A percentile compares a stretch with the other conserved stretches of the same genome.
phyloP scores from a whole-genome alignment of 805 yeast genomes.

The Starmerella tilneyi region DNA sequence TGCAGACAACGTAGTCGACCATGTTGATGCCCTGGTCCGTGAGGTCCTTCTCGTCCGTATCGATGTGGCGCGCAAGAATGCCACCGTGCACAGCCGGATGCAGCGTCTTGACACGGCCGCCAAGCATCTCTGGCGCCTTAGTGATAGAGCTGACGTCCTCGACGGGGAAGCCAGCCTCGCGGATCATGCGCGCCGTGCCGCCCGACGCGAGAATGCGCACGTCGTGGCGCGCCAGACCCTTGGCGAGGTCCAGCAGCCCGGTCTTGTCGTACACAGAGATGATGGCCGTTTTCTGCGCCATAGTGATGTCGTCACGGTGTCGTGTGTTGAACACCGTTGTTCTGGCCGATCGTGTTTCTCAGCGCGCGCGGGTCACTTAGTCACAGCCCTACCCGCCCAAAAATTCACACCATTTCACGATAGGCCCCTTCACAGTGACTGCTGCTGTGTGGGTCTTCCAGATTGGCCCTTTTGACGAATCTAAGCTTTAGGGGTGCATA shows the following conservation, averaged over 20 bases:
- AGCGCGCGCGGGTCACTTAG: no score
- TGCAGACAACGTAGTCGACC: conserved; percentile 95
- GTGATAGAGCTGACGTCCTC: conserved; percentile 92
- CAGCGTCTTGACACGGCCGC: conserved; percentile 95
- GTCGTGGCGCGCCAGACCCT: conserved; percentile 78
- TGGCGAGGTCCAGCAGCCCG: conserved; percentile 89
- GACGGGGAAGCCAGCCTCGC: conserved; percentile 97
- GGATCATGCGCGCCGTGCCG: conserved; percentile 86
- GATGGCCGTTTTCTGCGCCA: conserved; percentile 64
- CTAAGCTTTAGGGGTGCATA: no score
- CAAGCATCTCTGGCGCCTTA: conserved; percentile 98
- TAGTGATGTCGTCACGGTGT: neutral
- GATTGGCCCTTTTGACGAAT: neutral
- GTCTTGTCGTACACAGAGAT: conserved; percentile 96
- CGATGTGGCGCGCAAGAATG: conserved; percentile 87
- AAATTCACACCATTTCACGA: neutral
- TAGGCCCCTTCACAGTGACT: neutral
- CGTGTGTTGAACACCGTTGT: neutral
- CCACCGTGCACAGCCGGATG: conserved; percentile 97
- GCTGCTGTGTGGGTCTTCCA: no score
- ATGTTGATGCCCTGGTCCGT: conserved; percentile 83
- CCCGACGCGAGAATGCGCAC: conserved; percentile 94
- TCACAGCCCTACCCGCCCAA: conserved; percentile 5
- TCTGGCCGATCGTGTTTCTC: no score
- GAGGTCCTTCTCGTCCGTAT: conserved; percentile 81